A percentile compares a stretch with the other conserved stretches of the same genome.
phyloP scores from a whole-genome alignment of 129 eudicot species.

The Sambucus nigra region DNA sequence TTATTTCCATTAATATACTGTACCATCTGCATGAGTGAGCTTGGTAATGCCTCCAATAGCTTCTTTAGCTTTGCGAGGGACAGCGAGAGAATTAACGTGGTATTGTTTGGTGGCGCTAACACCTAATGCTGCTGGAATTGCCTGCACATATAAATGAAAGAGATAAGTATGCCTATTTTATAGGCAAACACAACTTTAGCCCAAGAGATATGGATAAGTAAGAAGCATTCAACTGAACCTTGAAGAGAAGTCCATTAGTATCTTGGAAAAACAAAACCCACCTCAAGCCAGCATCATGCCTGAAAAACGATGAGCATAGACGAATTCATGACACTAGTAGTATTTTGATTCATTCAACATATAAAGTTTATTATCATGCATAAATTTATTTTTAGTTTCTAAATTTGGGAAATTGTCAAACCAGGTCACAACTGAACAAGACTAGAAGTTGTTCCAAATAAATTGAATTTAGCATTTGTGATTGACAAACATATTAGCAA shows the following conservation, averaged over 20 bases:
- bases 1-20: not conserved
- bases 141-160: slow-evolving; percentile 34
- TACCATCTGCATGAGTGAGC: slow-evolving; percentile 97
- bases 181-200: slow-evolving; percentile 6
- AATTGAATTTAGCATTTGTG: too few species aligned
- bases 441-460: too few species aligned
- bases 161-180: not conserved
- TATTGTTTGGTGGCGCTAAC: slow-evolving; percentile 74
- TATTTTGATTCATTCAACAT: not conserved
- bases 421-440: too few species aligned
- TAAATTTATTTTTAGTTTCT: not conserved
- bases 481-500: too few species aligned
- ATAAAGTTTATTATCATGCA: not conserved
- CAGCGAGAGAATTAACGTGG: slow-evolving; percentile 97
- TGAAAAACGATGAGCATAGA: slow-evolving; percentile 24
- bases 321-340: not conserved
- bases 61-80: slow-evolving; percentile 97
- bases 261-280: slow-evolving; percentile 98
- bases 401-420: too few species aligned
- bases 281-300: slow-evolving; percentile 86
- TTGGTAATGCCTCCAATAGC: slow-evolving; percentile 96
- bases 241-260: slow-evolving; percentile 96
- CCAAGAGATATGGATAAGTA: slow-evolving; percentile 2
- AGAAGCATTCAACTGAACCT: slow-evolving; percentile 35
- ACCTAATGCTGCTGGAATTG: slow-evolving; percentile 92